Evolutionary conservation across 805 yeast genomes (phyloP).

Genomic region (Pichia kluyveri): DNA sequence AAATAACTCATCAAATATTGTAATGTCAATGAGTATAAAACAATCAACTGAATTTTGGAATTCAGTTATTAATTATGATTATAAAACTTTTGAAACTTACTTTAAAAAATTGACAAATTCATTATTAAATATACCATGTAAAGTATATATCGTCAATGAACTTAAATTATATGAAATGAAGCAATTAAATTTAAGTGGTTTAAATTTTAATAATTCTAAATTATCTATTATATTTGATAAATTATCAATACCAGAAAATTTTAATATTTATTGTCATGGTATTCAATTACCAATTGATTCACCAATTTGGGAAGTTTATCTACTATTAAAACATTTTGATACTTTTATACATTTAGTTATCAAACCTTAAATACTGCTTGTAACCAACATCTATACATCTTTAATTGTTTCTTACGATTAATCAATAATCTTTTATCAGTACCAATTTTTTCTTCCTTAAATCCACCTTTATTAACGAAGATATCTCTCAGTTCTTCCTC

Average conservation of each 20-base stretch:
- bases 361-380: constrained; percentile 71
- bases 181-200: constrained; percentile 20
- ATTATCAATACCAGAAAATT: too few relatives aligned
- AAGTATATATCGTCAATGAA: constrained; percentile 21
- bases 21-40: constrained; percentile 66
- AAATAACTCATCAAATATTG: constrained; percentile 67
- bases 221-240: too few relatives aligned
- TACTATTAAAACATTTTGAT: constrained; percentile 42
- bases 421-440: constrained; percentile 87
- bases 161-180: constrained; percentile 6
- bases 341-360: constrained; percentile 55
- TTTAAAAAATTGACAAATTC: constrained; percentile 15
- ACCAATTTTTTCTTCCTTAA: constrained; percentile 68
- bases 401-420: constrained; percentile 82
- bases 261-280: constrained; percentile 36
- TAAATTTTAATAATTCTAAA: too few relatives aligned
- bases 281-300: constrained; percentile 36
- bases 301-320: constrained; percentile 38
- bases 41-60: constrained; percentile 54
- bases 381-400: constrained; percentile 95
- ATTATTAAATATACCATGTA: constrained; percentile 37
- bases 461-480: constrained; percentile 46
- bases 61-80: constrained; percentile 23
- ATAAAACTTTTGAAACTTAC: constrained; percentile 14
- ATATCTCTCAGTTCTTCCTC: constrained; percentile 81